These are phyloP conservation scores for Artemisia annua DNA, from an alignment of 129 eudicot species.

Conservation along the genomic window DNA sequence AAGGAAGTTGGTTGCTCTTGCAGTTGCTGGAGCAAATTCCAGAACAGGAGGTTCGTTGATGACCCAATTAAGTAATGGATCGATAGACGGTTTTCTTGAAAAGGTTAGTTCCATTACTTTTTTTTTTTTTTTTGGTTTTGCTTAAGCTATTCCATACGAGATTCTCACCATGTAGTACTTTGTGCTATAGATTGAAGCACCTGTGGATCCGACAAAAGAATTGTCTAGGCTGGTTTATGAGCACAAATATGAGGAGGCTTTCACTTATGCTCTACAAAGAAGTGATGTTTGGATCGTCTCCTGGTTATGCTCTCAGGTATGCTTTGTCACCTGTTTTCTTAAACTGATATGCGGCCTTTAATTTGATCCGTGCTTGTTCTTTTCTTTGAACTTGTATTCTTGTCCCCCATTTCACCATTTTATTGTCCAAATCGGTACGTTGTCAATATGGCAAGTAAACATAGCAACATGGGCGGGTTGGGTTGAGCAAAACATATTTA, in stretches of 20 bases:
- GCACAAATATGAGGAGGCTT: slow-evolving; percentile 85
- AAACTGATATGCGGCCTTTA: too few species aligned
- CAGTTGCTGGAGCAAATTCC: slow-evolving; percentile 67
- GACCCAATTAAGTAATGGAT: slow-evolving; percentile 70
- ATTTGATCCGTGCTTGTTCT: too few species aligned
- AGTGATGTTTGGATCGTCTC: slow-evolving; percentile 88
- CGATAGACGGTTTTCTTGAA: slow-evolving; percentile 62
- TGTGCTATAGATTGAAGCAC: slow-evolving; percentile 61
- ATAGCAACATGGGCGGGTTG: too few species aligned
- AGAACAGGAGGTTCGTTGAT: slow-evolving; percentile 47
- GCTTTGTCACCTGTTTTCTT: too few species aligned
- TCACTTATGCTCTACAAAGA: slow-evolving; percentile 88
- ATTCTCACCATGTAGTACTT: not conserved
- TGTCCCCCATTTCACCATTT: too few species aligned
- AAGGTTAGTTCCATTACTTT: slow-evolving; percentile 44
- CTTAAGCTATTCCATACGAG: slow-evolving; percentile 1
- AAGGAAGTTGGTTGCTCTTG: slow-evolving; percentile 68
- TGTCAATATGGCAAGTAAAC: too few species aligned
- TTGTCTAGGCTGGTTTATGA: slow-evolving; percentile 79
- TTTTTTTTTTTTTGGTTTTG: not conserved
- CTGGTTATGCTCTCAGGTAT: slow-evolving; percentile 99
- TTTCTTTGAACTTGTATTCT: not conserved
- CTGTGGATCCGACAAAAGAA: slow-evolving; percentile 88
- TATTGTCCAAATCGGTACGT: too few species aligned
- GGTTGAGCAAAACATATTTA: too few species aligned